These are phyloP conservation scores for Hypholoma fasciculare DNA, from an alignment of 768 basidiomycete species.

Conservation along the genomic window DNA sequence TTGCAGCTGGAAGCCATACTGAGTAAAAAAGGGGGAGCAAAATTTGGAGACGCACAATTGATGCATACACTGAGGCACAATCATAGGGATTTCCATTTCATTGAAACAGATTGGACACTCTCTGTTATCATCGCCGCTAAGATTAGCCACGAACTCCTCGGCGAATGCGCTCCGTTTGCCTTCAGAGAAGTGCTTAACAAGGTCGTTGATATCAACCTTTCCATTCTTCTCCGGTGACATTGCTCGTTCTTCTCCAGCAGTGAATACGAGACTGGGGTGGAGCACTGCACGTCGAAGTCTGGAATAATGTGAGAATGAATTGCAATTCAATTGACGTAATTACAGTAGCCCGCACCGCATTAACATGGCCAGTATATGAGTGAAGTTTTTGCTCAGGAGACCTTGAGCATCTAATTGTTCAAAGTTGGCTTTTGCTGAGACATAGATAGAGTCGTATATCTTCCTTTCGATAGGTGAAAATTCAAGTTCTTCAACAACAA, in stretches of 20 bases:
- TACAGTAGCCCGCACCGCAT: conserved; percentile 68
- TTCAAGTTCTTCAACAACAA: conserved; percentile 70
- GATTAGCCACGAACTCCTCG: conserved; percentile 62
- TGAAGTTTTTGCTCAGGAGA: conserved; percentile 75
- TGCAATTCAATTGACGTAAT: background rate
- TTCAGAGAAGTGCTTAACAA: conserved; percentile 55
- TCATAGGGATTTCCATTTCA: conserved; percentile 66
- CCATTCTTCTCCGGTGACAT: conserved; percentile 39
- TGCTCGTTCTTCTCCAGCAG: conserved; percentile 42
- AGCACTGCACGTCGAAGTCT: conserved; percentile 91
- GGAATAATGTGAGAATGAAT: conserved; percentile 1
- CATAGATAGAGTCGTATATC: conserved; percentile 88
- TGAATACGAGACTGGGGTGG: conserved; percentile 83
- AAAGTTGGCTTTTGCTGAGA: conserved; percentile 77
- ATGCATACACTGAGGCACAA: conserved; percentile 78
- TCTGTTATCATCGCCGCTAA: conserved; percentile 49
- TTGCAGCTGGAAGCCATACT: conserved; percentile 57
- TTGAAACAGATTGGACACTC: conserved; percentile 88
- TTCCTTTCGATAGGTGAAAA: conserved; percentile 81
- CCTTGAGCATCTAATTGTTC: conserved; percentile 80
- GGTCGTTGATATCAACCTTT: conserved; percentile 52
- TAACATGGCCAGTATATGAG: conserved; percentile 90
- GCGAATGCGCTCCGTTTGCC: conserved; percentile 51
- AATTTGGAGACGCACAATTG: conserved; percentile 50
- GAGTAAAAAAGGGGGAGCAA: background rate